Conservation (phyloP, 768 basidiomycete genomes). For the Pisolithus sp. region DNA sequence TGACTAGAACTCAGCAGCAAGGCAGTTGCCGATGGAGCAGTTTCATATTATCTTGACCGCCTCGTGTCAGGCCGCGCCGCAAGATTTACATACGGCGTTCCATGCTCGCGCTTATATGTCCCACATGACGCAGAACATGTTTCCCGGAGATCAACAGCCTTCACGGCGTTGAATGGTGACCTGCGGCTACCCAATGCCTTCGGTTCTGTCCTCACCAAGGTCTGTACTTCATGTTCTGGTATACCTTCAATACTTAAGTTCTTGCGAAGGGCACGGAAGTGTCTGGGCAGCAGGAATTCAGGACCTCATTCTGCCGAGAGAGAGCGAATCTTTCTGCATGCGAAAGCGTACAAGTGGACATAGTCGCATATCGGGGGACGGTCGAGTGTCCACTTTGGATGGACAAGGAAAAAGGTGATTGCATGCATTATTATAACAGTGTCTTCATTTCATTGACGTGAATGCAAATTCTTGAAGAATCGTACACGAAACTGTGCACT, state of each 20-base stretch:
- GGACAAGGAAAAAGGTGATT: slow-evolving; percentile 2
- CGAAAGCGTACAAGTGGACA: not conserved
- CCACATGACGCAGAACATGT: slow-evolving; percentile 30
- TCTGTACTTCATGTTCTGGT: not conserved
- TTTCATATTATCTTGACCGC: slow-evolving; percentile 36
- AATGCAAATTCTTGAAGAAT: not conserved
- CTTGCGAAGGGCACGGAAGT: slow-evolving; percentile 16
- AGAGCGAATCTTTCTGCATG: not conserved
- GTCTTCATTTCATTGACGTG: not conserved
- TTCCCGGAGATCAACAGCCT: slow-evolving; percentile 13
- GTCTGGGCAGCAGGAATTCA: slow-evolving; percentile 3
- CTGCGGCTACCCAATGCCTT: slow-evolving; percentile 28
- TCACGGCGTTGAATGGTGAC: not conserved
- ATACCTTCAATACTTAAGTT: not conserved
- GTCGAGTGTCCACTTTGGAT: slow-evolving; percentile 3
- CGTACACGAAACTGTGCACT: slow-evolving; percentile 1
- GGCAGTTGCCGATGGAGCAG: slow-evolving; percentile 47
- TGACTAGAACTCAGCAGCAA: slow-evolving; percentile 25
- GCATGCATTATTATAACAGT: not conserved
- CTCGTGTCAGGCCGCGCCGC: slow-evolving; percentile 39
- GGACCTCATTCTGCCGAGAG: not conserved
- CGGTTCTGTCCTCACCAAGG: slow-evolving; percentile 33
- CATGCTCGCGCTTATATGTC: slow-evolving; percentile 25
- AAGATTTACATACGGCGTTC: slow-evolving; percentile 33
- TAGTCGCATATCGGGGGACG: slow-evolving; percentile 6